Evolutionary conservation across 805 yeast genomes (phyloP).

Genomic region (Cyberlindnera mycetangii): DNA sequence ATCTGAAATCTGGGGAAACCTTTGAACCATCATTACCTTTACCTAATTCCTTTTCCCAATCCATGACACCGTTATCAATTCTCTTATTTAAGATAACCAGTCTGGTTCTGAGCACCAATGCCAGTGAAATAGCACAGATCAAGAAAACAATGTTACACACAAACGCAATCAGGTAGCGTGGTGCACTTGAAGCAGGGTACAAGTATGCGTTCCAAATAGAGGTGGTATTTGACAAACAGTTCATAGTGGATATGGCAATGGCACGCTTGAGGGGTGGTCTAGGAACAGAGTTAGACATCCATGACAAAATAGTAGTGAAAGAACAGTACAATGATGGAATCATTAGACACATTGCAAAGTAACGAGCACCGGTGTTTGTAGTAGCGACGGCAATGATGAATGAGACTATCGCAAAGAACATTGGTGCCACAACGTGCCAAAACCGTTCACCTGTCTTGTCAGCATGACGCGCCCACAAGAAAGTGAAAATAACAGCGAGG

Average conservation of each 20-base stretch:
- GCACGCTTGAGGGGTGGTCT: slow-evolving; percentile 61
- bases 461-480: slow-evolving; percentile 53
- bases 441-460: slow-evolving; percentile 54
- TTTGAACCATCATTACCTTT: slow-evolving; percentile 43
- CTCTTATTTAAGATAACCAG: slow-evolving; percentile 38
- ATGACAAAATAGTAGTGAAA: slow-evolving; percentile 48
- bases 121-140: slow-evolving; percentile 37
- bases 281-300: slow-evolving; percentile 55
- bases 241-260: slow-evolving; percentile 53
- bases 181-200: slow-evolving; percentile 43
- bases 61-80: slow-evolving; percentile 44
- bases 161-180: slow-evolving; percentile 46
- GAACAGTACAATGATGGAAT: slow-evolving; percentile 54
- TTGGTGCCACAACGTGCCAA: slow-evolving; percentile 45
- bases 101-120: slow-evolving; percentile 38
- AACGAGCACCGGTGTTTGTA: slow-evolving; percentile 52
- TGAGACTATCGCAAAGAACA: slow-evolving; percentile 40
- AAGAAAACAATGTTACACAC: slow-evolving; percentile 47
- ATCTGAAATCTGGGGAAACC: slow-evolving; percentile 44
- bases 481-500: slow-evolving; percentile 48
- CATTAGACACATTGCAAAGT: slow-evolving; percentile 59
- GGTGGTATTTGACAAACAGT: slow-evolving; percentile 53
- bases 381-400: slow-evolving; percentile 50
- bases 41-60: slow-evolving; percentile 45
- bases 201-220: slow-evolving; percentile 55